phyloP scores from a whole-genome alignment of 164 flowering plant species.

The Tinospora cordifolia region DNA sequence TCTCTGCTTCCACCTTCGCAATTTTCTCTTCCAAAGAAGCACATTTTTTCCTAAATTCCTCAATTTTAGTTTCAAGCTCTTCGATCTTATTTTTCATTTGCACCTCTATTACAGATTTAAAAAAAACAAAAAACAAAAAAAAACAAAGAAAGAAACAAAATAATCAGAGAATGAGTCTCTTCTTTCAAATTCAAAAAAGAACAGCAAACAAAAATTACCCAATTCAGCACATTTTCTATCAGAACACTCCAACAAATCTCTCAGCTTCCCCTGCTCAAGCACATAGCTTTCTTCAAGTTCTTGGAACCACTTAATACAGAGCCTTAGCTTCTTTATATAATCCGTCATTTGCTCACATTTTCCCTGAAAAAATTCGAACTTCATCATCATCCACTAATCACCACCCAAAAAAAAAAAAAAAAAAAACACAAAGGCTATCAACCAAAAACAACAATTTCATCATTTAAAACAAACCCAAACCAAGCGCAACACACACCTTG shows the following conservation, averaged over 20 bases:
- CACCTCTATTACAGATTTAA: constrained; percentile 33
- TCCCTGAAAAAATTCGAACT: constrained; percentile 35
- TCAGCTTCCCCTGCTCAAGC: constrained; percentile 47
- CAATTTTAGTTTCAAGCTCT: constrained; percentile 43
- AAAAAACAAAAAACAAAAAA: not conserved
- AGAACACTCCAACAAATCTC: constrained; percentile 26
- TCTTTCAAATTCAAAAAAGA: not conserved
- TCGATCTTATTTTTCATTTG: constrained; percentile 49
- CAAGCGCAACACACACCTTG: constrained; percentile 39
- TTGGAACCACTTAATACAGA: constrained; percentile 71
- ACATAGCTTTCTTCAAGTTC: constrained; percentile 39
- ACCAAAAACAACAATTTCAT: not conserved
- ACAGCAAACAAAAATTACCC: constrained; percentile 32
- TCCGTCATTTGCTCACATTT: constrained; percentile 62
- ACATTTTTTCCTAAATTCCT: constrained; percentile 36
- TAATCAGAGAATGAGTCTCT: not conserved
- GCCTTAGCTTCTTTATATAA: constrained; percentile 51
- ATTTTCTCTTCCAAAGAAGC: constrained; percentile 41
- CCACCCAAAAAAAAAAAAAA: not conserved
- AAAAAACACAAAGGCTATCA: not conserved
- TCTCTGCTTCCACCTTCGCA: constrained; percentile 54
- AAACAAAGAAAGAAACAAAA: not conserved
- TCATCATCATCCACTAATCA: not conserved
- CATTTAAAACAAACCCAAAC: not conserved
- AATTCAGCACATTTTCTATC: constrained; percentile 43